Evolutionary conservation across 1,139 yeast genomes (phyloP).

Genomic region (Scheffersomyces illinoinensis): DNA sequence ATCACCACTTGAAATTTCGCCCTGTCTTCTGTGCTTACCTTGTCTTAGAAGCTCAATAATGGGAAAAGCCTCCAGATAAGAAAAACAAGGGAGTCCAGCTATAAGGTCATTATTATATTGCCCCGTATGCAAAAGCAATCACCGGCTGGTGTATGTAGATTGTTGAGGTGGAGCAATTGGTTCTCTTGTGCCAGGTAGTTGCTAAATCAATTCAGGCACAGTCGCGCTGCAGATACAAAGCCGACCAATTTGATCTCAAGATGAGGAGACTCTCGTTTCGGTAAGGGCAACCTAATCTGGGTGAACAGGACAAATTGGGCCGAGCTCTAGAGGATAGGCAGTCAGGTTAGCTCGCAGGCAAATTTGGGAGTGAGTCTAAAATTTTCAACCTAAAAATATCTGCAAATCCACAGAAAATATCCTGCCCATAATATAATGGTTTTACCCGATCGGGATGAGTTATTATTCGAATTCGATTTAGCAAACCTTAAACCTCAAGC

Average conservation of each 20-base stretch:
- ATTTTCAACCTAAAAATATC: background rate
- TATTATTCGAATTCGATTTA: background rate
- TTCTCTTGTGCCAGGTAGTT: background rate
- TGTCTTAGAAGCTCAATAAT: background rate
- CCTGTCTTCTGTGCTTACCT: background rate
- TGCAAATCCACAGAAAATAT: background rate
- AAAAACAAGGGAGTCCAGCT: background rate
- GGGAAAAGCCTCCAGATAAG: background rate
- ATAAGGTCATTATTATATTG: too few relatives aligned
- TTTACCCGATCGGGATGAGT: background rate
- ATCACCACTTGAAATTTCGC: background rate
- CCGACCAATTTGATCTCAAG: background rate
- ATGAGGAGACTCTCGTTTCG: background rate
- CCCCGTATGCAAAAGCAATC: background rate
- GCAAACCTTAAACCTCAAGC: background rate
- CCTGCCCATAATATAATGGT: background rate
- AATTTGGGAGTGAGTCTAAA: background rate
- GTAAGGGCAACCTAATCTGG: background rate
- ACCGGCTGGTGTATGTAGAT: background rate
- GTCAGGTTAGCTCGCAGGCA: background rate
- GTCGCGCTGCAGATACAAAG: background rate
- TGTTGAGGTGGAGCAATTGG: background rate
- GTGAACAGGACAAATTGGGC: background rate
- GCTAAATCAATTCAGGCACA: background rate
- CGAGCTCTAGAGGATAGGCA: background rate